These are phyloP conservation scores for Rhododendron henanense DNA, from an alignment of 148 eudicot genomes.

Conservation along the genomic window DNA sequence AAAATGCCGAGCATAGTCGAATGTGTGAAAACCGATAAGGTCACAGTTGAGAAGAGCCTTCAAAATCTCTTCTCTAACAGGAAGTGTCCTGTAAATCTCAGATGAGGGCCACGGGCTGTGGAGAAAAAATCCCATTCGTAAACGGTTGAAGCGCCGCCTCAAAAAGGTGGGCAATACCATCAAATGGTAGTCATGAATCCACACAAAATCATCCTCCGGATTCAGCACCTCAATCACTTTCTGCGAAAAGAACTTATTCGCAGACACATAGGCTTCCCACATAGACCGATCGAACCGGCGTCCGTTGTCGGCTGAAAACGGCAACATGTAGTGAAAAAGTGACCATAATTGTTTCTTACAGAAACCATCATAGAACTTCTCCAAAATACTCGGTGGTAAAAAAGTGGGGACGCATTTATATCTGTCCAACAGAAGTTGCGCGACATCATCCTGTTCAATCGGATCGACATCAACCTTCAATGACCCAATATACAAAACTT, in stretches of 20 bases:
- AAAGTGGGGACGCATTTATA: slow-evolving; percentile 39
- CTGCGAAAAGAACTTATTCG: slow-evolving; percentile 26
- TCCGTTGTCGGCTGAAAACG: slow-evolving; percentile 28
- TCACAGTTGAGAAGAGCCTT: slow-evolving; percentile 34
- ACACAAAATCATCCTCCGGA: slow-evolving; percentile 36
- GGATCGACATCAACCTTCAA: slow-evolving; percentile 39
- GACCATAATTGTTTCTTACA: slow-evolving; percentile 42
- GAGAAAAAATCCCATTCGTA: slow-evolving; percentile 37
- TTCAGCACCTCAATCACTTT: slow-evolving; percentile 34
- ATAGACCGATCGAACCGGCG: slow-evolving; percentile 31
- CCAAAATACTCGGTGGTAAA: slow-evolving; percentile 29
- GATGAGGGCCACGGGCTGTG: slow-evolving; percentile 39
- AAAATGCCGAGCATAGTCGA: slow-evolving; percentile 39
- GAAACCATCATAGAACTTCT: slow-evolving; percentile 35
- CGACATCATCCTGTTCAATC: slow-evolving; percentile 39
- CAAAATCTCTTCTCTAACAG: slow-evolving; percentile 36
- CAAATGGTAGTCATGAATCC: slow-evolving; percentile 38
- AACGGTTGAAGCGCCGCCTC: slow-evolving; percentile 32
- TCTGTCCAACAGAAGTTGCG: slow-evolving; percentile 31
- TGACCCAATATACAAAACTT: slow-evolving; percentile 35
- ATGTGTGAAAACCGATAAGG: slow-evolving; percentile 37
- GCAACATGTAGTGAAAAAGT: slow-evolving; percentile 37
- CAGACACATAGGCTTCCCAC: slow-evolving; percentile 37
- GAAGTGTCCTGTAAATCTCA: slow-evolving; percentile 38
- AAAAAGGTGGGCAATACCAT: slow-evolving; percentile 37